These are phyloP conservation scores for Rhodotorula sp. DNA, from an alignment of 1,284 basidiomycete genomes.

Conservation along the genomic window DNA sequence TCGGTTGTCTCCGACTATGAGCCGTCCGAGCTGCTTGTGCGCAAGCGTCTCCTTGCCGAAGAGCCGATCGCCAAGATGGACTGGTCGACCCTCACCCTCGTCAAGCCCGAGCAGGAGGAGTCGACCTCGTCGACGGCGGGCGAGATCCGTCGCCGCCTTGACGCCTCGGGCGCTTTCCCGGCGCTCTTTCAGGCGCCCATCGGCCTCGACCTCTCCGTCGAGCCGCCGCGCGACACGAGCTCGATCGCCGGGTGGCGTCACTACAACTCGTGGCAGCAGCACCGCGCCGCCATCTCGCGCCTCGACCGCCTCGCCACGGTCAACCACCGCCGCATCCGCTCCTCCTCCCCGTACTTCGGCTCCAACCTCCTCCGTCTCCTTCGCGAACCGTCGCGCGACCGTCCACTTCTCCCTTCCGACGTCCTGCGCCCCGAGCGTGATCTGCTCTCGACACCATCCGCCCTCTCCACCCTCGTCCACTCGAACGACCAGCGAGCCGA, in stretches of 20 bases:
- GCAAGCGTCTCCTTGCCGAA: conserved; percentile 64
- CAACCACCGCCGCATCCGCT: conserved; percentile 72
- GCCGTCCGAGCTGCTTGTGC: conserved; percentile 82
- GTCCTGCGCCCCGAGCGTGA: conserved; percentile 52
- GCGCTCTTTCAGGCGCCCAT: conserved; percentile 23
- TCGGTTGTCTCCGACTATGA: conserved; percentile 82
- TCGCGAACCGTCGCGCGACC: conserved; percentile 52
- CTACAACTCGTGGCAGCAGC: conserved; percentile 63
- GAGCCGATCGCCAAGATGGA: conserved; percentile 59
- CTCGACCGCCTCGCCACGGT: conserved; percentile 73
- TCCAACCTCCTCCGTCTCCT: conserved; percentile 62
- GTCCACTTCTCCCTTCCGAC: conserved; percentile 64
- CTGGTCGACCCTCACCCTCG: conserved; percentile 65
- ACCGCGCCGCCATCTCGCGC: conserved; percentile 60
- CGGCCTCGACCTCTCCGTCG: conserved; percentile 22
- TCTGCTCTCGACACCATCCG: conserved; percentile 53
- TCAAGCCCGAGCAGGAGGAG: conserved; percentile 55
- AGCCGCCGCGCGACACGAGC: conserved; percentile 63
- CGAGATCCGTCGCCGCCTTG: conserved; percentile 62
- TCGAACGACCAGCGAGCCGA: conserved; percentile 66
- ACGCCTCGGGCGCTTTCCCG: conserved; percentile 63
- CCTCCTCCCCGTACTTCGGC: conserved; percentile 64
- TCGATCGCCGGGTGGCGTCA: conserved; percentile 72
- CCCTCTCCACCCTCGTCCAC: conserved; percentile 60
- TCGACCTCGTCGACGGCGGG: conserved; percentile 60